Percentiles rank a stretch among this genome's conserved stretches.
These are phyloP conservation scores for Scopulariopsis brevicaulis DNA, from an alignment of 2,329 filamentous ascomycete species.

Conservation along the genomic window DNA sequence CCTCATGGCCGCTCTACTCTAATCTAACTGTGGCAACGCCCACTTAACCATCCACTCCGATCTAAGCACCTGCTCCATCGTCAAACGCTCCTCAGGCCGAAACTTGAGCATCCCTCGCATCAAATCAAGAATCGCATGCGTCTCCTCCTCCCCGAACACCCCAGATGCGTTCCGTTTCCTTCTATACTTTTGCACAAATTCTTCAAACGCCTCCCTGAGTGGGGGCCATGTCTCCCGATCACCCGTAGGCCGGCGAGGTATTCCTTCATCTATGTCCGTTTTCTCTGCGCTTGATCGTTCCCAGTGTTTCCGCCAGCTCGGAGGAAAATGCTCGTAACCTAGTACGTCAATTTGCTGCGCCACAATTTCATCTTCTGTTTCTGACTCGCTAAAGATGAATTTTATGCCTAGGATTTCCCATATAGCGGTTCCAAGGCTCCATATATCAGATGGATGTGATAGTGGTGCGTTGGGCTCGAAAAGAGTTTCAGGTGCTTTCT, in stretches of 20 bases:
- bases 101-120: conserved; percentile 18
- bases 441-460: conserved; percentile 9
- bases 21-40: conserved; percentile 6
- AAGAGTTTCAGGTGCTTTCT: conserved; percentile 5
- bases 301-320: conserved; percentile 6
- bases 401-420: conserved; percentile 14
- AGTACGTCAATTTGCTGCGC: conserved; percentile 13
- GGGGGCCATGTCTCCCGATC: conserved; percentile 10
- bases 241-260: neutral
- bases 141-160: conserved; percentile 11
- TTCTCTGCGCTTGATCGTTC: conserved; percentile 1
- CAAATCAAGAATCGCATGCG: conserved; percentile 13
- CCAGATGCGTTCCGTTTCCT: conserved; percentile 6
- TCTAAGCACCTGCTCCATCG: conserved; percentile 15
- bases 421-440: conserved; percentile 11
- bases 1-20: neutral
- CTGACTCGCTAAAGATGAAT: conserved; percentile 10
- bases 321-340: conserved; percentile 6
- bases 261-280: neutral
- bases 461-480: conserved; percentile 5
- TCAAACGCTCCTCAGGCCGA: conserved; percentile 14
- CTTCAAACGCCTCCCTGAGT: conserved; percentile 15
- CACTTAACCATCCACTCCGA: conserved; percentile 22
- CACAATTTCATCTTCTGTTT: conserved; percentile 10
- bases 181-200: conserved; percentile 12